These are phyloP conservation scores for Carex kokanica DNA, from an alignment of 176 grass and related monocot genomes.

Conservation along the genomic window DNA sequence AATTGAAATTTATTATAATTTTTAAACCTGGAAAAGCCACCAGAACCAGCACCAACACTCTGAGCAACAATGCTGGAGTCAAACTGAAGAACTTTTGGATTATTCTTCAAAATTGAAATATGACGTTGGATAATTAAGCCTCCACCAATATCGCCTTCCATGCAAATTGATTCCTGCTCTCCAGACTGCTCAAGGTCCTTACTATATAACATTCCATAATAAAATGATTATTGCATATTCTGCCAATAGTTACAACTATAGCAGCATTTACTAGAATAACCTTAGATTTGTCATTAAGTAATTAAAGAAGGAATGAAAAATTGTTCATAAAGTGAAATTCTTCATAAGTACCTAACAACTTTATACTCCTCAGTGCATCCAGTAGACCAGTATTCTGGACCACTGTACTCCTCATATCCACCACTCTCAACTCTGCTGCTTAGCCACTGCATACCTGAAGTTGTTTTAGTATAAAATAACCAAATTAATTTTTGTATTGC, in stretches of 20 bases:
- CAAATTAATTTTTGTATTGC: not conserved
- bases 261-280: not conserved
- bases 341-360: constrained; percentile 47
- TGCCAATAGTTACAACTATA: not conserved
- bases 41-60: constrained; percentile 85
- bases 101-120: constrained; percentile 69
- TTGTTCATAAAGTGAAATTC: not conserved
- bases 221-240: constrained; percentile 17
- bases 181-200: constrained; percentile 71
- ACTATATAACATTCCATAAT: constrained; percentile 31
- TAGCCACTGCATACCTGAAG: constrained; percentile 82
- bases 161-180: constrained; percentile 72
- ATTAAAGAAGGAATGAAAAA: not conserved
- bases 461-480: constrained; percentile 7
- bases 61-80: constrained; percentile 80
- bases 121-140: constrained; percentile 67
- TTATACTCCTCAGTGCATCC: constrained; percentile 89
- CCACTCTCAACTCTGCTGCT: constrained; percentile 80
- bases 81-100: constrained; percentile 54
- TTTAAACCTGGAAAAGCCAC: constrained; percentile 82
- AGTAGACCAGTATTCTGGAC: constrained; percentile 87
- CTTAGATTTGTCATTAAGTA: not conserved
- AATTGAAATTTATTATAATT: not conserved
- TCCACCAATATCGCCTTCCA: constrained; percentile 95
- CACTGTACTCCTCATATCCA: constrained; percentile 93